These are phyloP conservation scores for Plasmodium vinckei DNA, from an alignment of 169 alveolate genomes.

Conservation along the genomic window DNA sequence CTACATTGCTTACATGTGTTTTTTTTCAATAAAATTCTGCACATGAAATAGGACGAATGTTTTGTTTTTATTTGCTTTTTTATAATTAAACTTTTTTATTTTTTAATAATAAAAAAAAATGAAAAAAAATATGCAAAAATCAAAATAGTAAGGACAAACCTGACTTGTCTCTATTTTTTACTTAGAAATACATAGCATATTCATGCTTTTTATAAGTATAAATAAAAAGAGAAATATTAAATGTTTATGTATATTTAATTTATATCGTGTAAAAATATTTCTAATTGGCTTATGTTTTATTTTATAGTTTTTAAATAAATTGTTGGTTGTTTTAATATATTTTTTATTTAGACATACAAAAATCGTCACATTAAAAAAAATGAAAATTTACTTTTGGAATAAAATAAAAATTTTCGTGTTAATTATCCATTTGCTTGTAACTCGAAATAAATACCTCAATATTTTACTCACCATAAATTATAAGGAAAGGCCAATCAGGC, in stretches of 20 bases:
- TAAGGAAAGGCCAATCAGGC: conserved; percentile 8
- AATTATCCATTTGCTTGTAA: conserved; percentile 14
- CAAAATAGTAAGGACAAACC: neutral
- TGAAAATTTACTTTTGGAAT: neutral
- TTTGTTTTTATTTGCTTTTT: conserved; percentile 28
- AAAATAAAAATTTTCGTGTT: conserved; percentile 12
- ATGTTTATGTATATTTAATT: no score
- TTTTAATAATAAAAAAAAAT: conserved; percentile 3
- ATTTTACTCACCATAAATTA: neutral
- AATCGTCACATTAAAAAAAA: conserved; percentile 8
- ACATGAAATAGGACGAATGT: conserved; percentile 33
- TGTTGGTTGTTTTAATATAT: neutral
- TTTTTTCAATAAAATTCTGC: conserved; percentile 11
- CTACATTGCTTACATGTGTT: conserved; percentile 3
- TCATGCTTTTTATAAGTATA: no score
- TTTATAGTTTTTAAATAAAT: no score
- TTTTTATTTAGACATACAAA: neutral
- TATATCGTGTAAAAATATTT: no score
- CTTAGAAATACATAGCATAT: no score
- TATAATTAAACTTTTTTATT: neutral
- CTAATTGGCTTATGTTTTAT: no score
- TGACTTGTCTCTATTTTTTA: neutral
- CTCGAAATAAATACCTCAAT: conserved; percentile 6
- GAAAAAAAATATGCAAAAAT: neutral
- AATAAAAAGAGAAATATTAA: no score